These are phyloP conservation scores for Aspergillus intermedius DNA, from an alignment of 2,329 filamentous ascomycete species.

Conservation along the genomic window DNA sequence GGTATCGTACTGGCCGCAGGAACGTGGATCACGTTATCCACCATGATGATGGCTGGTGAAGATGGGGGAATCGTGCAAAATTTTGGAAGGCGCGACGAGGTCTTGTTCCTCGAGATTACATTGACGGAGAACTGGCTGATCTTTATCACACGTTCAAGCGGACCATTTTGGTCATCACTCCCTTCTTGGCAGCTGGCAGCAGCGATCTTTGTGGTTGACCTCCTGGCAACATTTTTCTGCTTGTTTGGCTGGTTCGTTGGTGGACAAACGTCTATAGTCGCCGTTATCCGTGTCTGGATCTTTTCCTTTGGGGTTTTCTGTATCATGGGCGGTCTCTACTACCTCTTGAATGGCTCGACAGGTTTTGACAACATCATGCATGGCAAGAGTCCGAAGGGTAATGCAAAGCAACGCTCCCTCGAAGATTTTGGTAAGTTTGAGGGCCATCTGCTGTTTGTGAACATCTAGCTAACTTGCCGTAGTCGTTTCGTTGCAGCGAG, in stretches of 20 bases:
- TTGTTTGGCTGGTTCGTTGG: slow-evolving; percentile 76
- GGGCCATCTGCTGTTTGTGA: not conserved
- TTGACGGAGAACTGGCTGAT: slow-evolving; percentile 95
- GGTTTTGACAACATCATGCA: slow-evolving; percentile 92
- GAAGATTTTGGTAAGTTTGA: slow-evolving; percentile 76
- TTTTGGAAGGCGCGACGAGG: slow-evolving; percentile 71
- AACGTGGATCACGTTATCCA: slow-evolving; percentile 84
- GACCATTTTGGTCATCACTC: slow-evolving; percentile 83
- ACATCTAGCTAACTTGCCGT: slow-evolving; percentile 43
- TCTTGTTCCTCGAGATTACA: slow-evolving; percentile 84
- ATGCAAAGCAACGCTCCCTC: slow-evolving; percentile 70
- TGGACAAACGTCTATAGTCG: slow-evolving; percentile 67
- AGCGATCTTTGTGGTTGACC: slow-evolving; percentile 74
- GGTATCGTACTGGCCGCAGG: slow-evolving; percentile 74
- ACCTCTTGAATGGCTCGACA: slow-evolving; percentile 71
- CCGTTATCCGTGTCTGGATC: slow-evolving; percentile 82
- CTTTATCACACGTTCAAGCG: slow-evolving; percentile 90
- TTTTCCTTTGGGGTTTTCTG: slow-evolving; percentile 88
- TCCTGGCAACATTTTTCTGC: slow-evolving; percentile 78
- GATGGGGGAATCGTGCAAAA: slow-evolving; percentile 85
- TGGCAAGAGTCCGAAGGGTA: slow-evolving; percentile 75
- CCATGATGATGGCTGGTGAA: slow-evolving; percentile 63
- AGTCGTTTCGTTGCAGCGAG: slow-evolving; percentile 85
- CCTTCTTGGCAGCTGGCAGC: slow-evolving; percentile 78
- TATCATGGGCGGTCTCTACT: slow-evolving; percentile 70